Evolutionary conservation across 331 rosid species (phyloP).

Genomic region (Rosa hybrid): DNA sequence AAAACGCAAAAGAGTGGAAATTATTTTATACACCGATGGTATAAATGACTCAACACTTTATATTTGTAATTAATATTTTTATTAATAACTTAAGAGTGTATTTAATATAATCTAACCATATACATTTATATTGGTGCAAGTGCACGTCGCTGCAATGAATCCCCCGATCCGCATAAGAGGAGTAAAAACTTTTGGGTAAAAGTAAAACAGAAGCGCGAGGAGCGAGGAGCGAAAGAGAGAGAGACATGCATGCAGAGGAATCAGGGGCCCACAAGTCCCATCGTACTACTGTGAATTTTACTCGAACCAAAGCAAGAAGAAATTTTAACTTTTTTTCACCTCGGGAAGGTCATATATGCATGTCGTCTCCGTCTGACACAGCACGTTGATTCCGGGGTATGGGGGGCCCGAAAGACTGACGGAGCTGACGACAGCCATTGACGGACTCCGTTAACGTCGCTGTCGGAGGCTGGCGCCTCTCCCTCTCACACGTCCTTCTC

Average conservation of each 20-base stretch:
- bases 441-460: slow-evolving; percentile 42
- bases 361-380: slow-evolving; percentile 36
- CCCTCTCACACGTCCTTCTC: slow-evolving; percentile 30
- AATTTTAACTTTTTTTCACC: slow-evolving; percentile 26
- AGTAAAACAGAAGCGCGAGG: background rate
- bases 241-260: slow-evolving; percentile 6
- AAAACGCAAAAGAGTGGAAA: too few species aligned
- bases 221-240: background rate
- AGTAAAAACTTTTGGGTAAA: background rate
- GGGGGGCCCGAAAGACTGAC: slow-evolving; percentile 20
- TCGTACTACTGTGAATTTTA: background rate
- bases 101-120: too few species aligned
- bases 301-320: slow-evolving; percentile 14
- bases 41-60: too few species aligned
- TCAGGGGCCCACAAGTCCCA: background rate
- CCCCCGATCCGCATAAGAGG: too few species aligned
- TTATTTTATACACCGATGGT: too few species aligned
- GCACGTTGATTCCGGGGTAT: slow-evolving; percentile 17
- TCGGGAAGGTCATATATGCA: slow-evolving; percentile 55
- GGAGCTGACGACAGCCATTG: slow-evolving; percentile 23
- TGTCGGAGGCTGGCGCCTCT: background rate
- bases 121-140: too few species aligned
- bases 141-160: too few species aligned
- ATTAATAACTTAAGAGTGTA: too few species aligned
- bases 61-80: too few species aligned